phyloP scores from a whole-genome alignment of 495 filamentous ascomycete species.

The Hypoxylon lenormandii region DNA sequence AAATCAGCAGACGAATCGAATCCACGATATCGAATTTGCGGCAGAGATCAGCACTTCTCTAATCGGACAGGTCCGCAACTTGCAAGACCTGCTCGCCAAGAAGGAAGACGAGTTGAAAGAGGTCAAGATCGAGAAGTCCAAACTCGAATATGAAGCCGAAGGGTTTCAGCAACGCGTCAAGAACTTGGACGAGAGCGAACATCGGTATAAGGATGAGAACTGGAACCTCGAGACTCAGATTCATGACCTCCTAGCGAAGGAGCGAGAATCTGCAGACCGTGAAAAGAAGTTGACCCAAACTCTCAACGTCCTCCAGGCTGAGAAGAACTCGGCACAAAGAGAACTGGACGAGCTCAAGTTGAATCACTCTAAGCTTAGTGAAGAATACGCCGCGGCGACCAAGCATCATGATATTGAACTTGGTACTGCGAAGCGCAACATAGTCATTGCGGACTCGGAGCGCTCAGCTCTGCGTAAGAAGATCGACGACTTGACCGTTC shows the following conservation, averaged over 20 bases:
- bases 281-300: conserved; percentile 81
- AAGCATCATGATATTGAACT: conserved; percentile 92
- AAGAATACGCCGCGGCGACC: conserved; percentile 78
- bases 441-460: conserved; percentile 79
- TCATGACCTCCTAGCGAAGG: conserved; percentile 78
- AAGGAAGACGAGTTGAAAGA: conserved; percentile 86
- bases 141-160: conserved; percentile 83
- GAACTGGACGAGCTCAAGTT: conserved; percentile 90
- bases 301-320: conserved; percentile 73
- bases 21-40: conserved; percentile 95
- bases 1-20: conserved; percentile 85
- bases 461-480: conserved; percentile 78
- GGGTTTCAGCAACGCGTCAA: conserved; percentile 81
- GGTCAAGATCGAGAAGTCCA: conserved; percentile 76
- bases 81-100: conserved; percentile 84
- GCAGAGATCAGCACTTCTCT: conserved; percentile 93
- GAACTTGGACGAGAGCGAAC: conserved; percentile 88
- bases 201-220: conserved; percentile 96
- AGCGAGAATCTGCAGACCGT: conserved; percentile 77
- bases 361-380: conserved; percentile 76
- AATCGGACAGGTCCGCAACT: conserved; percentile 85
- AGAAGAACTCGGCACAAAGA: conserved; percentile 79
- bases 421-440: conserved; percentile 77
- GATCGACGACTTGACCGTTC: conserved; percentile 83
- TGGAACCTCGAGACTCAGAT: conserved; percentile 93